These are phyloP conservation scores for Metarhizium album DNA, from an alignment of 2,329 filamentous ascomycete species.

Conservation along the genomic window DNA sequence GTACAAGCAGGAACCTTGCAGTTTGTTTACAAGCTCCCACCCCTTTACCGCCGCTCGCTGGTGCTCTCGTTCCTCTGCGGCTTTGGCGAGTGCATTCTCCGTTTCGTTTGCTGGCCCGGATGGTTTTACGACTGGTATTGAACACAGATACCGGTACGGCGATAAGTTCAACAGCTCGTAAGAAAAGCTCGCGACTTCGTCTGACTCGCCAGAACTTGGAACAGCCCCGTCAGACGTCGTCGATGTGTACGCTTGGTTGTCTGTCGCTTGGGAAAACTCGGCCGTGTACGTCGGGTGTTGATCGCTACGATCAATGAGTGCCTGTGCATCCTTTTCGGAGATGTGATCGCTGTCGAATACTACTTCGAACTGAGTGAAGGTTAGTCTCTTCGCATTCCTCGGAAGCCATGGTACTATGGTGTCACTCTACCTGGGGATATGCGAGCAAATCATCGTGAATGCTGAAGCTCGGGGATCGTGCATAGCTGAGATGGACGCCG, in stretches of 20 bases:
- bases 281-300: slow-evolving; percentile 28
- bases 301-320: slow-evolving; percentile 38
- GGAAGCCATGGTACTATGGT: neutral
- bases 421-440: slow-evolving; percentile 61
- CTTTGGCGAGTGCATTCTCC: slow-evolving; percentile 54
- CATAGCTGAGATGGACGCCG: slow-evolving; percentile 32
- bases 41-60: slow-evolving; percentile 65
- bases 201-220: slow-evolving; percentile 19
- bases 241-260: slow-evolving; percentile 14
- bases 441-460: slow-evolving; percentile 82
- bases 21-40: slow-evolving; percentile 66
- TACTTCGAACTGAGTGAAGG: slow-evolving; percentile 57
- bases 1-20: slow-evolving; percentile 79
- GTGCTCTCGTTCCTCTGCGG: slow-evolving; percentile 71
- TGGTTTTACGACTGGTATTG: slow-evolving; percentile 60
- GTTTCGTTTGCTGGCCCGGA: slow-evolving; percentile 49
- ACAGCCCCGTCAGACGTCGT: slow-evolving; percentile 4
- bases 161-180: slow-evolving; percentile 70
- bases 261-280: slow-evolving; percentile 29
- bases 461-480: slow-evolving; percentile 56
- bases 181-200: slow-evolving; percentile 13
- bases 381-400: neutral
- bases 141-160: slow-evolving; percentile 68
- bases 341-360: slow-evolving; percentile 64
- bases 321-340: slow-evolving; percentile 56